Percentiles rank a stretch among this genome's conserved stretches.
Conservation (phyloP, 1,284 basidiomycete genomes). For the Erythrobasidium hasegawianum region DNA sequence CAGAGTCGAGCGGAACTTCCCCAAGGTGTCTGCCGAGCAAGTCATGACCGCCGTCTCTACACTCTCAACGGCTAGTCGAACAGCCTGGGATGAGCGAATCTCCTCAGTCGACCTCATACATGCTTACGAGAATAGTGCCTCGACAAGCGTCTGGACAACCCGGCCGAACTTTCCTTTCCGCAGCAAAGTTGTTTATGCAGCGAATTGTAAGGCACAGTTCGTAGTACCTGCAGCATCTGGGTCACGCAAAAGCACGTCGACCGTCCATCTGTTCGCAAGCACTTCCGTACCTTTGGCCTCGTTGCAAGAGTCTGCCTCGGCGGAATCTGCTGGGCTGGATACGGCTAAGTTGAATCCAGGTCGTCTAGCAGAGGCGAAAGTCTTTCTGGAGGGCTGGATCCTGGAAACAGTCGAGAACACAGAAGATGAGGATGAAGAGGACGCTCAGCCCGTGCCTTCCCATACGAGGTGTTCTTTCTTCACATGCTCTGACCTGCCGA, state of each 20-base stretch:
- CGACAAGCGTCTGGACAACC: conserved; percentile 54
- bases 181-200: conserved; percentile 75
- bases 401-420: conserved; percentile 74
- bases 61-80: conserved; percentile 58
- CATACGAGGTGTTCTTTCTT: conserved; percentile 62
- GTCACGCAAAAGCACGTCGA: conserved; percentile 50
- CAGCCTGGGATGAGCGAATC: conserved; percentile 79
- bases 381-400: conserved; percentile 92
- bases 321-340: conserved; percentile 58
- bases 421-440: conserved; percentile 20
- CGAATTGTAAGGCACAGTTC: conserved; percentile 67
- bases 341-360: conserved; percentile 64
- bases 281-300: conserved; percentile 52
- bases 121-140: conserved; percentile 72
- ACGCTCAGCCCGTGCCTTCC: neutral
- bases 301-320: conserved; percentile 59
- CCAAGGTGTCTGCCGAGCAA: conserved; percentile 92
- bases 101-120: conserved; percentile 68
- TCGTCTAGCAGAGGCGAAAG: conserved; percentile 68
- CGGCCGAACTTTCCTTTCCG: conserved; percentile 42
- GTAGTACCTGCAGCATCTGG: conserved; percentile 52
- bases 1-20: conserved; percentile 84
- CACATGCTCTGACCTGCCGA: conserved; percentile 82
- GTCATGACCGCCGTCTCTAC: conserved; percentile 68
- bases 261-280: conserved; percentile 50